Base-by-base conservation (phyloP, 768 basidiomycete species). In the Imleria badia region DNA sequence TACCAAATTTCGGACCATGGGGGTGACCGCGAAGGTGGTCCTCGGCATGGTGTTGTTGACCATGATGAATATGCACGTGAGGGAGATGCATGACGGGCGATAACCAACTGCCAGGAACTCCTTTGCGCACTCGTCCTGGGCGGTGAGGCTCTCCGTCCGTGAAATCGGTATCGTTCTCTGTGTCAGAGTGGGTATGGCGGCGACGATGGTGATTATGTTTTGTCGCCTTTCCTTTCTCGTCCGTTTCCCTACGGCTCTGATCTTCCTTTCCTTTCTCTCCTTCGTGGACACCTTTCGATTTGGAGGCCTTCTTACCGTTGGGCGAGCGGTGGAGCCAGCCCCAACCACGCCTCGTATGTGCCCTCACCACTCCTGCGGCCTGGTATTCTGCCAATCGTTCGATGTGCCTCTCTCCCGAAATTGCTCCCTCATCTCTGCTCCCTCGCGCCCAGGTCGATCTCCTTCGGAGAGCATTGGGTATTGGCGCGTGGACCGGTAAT, bases 281-380 rank as follows among this genome's bases (percentile, higher is more conserved):
- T 14, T 40, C 26, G 19, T n/a, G 54, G 1, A 42, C 6, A 26
- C n/a, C 43, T 47, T 26, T 50, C 4, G 34, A 22, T 38, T 22
- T 49, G 22, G 48, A 3, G 14, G 48, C 11, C 17, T 52, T 47
- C 48, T 48, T 58, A 8, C 36, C 12, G 1, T 41, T 19, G 26
- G 26, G 41, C 11, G 60, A 54, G 26, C 53, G 62, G 36, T 62
- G 53, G 22, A 65, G 45, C 61, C 60, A 59, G 36, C 50, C 26
- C 59, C 52, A 55, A 13, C 72, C 64, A 26, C 71, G 69, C 41
- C 70, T 66, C 2, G 75, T 77, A 58, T 81, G 78, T 0, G 78
- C 73, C 31, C 74, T 70, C 14, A 81, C 75, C 14, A 82, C 75
- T 26, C 74, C 67, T 6, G 71, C 66, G 0, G 82, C 82, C 48